phyloP scores from a whole-genome alignment of 2,329 filamentous ascomycete species.

The Fonsecaea nubica region DNA sequence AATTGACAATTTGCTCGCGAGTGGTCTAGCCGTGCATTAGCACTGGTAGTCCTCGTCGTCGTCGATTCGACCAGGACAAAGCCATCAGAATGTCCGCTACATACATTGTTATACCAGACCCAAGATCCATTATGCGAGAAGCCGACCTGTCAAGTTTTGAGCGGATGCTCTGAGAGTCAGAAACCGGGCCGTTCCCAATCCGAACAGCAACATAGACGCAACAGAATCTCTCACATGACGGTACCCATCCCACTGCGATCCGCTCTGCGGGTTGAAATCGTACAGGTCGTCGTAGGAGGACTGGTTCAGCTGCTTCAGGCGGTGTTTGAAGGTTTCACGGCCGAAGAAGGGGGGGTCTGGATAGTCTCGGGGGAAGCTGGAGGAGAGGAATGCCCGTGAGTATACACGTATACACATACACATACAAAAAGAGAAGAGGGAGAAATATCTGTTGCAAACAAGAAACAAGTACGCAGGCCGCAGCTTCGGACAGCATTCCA shows the following conservation, averaged over 20 bases:
- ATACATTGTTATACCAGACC: neutral
- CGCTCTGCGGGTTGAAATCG: conserved; percentile 55
- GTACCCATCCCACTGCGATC: conserved; percentile 58
- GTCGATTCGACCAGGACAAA: too few species aligned
- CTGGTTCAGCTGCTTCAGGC: conserved; percentile 37
- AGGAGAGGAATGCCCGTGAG: neutral
- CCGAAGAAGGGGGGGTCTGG: conserved; percentile 59
- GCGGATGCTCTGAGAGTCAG: too few species aligned
- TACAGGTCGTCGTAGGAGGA: conserved; percentile 54
- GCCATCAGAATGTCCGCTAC: too few species aligned
- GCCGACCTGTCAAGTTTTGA: neutral
- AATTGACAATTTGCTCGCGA: neutral
- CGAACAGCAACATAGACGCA: too few species aligned
- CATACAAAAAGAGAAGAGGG: too few species aligned
- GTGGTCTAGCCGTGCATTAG: neutral
- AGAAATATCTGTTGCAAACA: too few species aligned
- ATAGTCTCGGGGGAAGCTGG: conserved; percentile 59
- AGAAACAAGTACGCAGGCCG: too few species aligned
- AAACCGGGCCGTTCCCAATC: too few species aligned
- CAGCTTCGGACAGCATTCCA: too few species aligned
- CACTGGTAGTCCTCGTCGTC: too few species aligned
- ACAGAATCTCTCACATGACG: conserved; percentile 44
- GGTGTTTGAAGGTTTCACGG: conserved; percentile 47
- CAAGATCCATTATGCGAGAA: neutral
- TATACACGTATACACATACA: too few species aligned